phyloP scores from a whole-genome alignment of 169 alveolate genomes.

The Haemoproteus tartakovskyi region DNA sequence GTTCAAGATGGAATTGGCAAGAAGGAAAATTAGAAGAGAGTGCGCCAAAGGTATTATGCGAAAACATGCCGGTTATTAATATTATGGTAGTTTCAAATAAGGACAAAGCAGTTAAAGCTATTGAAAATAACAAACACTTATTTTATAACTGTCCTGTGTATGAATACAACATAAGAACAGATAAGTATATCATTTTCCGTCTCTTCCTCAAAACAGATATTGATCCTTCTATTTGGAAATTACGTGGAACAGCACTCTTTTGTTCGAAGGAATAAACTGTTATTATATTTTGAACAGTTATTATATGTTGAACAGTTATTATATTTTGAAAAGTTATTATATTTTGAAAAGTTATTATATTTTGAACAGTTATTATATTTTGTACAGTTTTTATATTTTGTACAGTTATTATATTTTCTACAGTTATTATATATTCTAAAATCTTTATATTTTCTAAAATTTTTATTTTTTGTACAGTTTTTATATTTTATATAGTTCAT shows the following conservation, averaged over 20 bases:
- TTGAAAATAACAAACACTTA: slow-evolving; percentile 82
- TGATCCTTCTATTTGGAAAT: slow-evolving; percentile 80
- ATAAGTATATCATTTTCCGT: slow-evolving; percentile 90
- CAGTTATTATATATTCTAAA: no score
- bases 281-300: no score
- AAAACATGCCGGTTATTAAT: slow-evolving; percentile 84
- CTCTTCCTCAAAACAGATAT: slow-evolving; percentile 85
- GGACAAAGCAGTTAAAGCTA: slow-evolving; percentile 81
- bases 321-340: no score
- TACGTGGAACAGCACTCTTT: slow-evolving; percentile 78
- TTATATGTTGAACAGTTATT: neutral
- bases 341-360: neutral
- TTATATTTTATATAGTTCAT: no score
- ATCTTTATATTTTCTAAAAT: no score
- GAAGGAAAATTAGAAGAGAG: slow-evolving; percentile 90
- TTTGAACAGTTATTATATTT: no score
- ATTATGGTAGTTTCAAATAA: slow-evolving; percentile 89
- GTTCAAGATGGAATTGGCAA: slow-evolving; percentile 92
- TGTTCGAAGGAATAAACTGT: slow-evolving; percentile 79
- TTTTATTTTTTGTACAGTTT: no score
- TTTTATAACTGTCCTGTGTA: slow-evolving; percentile 92
- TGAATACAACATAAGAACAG: slow-evolving; percentile 91
- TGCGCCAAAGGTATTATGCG: slow-evolving; percentile 82
- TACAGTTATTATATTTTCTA: neutral
- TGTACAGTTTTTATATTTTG: no score